phyloP scores from a whole-genome alignment of 2,329 filamentous ascomycete species.

The Botryotinia globosa region DNA sequence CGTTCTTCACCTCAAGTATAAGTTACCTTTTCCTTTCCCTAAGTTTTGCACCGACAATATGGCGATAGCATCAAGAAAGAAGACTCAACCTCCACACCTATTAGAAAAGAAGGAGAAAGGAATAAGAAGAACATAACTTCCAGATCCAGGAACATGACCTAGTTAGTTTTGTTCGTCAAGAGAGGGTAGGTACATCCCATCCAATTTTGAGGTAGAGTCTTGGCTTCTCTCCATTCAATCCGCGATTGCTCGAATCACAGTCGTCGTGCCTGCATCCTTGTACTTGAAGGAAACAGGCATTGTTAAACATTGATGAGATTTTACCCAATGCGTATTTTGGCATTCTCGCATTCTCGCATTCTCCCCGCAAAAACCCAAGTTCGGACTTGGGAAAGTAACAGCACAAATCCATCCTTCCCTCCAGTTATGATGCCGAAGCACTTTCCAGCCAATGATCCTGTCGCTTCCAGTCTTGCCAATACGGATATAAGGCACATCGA shows the following conservation, averaged over 20 bases:
- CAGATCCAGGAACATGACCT: not conserved
- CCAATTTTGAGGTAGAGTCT: not conserved
- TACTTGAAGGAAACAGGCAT: not conserved
- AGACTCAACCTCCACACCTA: not conserved
- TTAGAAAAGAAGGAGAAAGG: not conserved
- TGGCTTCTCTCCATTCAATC: not conserved
- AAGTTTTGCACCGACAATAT: not conserved
- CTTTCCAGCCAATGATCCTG: not conserved
- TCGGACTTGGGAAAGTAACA: not conserved
- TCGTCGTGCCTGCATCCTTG: not conserved
- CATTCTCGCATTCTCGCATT: not conserved
- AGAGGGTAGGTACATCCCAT: not conserved
- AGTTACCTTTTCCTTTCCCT: not conserved
- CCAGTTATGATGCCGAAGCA: not conserved
- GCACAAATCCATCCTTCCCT: not conserved
- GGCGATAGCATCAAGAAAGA: not conserved
- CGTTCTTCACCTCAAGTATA: not conserved
- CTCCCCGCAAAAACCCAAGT: not conserved
- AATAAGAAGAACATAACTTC: not conserved
- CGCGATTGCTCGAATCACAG: not conserved
- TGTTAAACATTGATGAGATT: not conserved
- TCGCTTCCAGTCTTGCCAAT: not conserved
- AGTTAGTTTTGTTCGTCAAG: not conserved
- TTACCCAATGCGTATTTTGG: not conserved
- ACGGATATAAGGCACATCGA: conserved; percentile 13